Evolutionary conservation across 371 early-diverging fungal genomes (phyloP), one percentile per base, ranked within the genome.

Genomic region (Basidiobolus meristosporus): DNA sequence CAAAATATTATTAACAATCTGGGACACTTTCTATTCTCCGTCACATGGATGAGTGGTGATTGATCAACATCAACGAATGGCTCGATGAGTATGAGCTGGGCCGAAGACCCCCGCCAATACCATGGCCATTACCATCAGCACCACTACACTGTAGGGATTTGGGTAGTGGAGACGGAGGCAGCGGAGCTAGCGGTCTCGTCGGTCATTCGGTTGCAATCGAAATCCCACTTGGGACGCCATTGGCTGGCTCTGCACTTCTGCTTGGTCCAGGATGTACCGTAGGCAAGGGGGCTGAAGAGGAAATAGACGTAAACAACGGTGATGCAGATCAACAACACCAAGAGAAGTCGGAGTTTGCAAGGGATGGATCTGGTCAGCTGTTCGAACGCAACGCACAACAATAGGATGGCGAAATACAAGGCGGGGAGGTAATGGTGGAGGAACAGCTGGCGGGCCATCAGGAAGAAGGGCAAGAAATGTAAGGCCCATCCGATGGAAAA

Each of bases 371-470:
- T 62, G 2, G 82, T 66, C 14, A 77, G 52, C 38, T 84, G 51
- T 44, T 92, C 95, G 17, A 82, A 35, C 1, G 72, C 56, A 0
- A 68, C 65, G 36, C 73, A 63, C 23, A 77, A 58, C 0, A 73
- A 67, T 42, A 88, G 62, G 41, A 91, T 72, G 14, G 81, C 60
- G 53, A 86, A 74, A 47, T 86, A 85, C 9, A 92, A 68, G 0
- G 90, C 79, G 4, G 98, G 96, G 21, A 97, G 68, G 51, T 98
- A 99, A 59, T 98, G 97, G 56, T 98, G 98, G 35, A 96, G 57
- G 55, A 98, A 98, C n/a, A 95, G 62, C 54, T 87, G 85, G 16
- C 98, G 81, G 7, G 73, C 77, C 82, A 92, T 84, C 26, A 91
- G 51, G 62, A 89, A 90, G 62, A 96, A 98, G 3, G 98, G 95